Evolutionary conservation across 257 asterid species (phyloP).

Genomic region (Fraxinus anomala): DNA sequence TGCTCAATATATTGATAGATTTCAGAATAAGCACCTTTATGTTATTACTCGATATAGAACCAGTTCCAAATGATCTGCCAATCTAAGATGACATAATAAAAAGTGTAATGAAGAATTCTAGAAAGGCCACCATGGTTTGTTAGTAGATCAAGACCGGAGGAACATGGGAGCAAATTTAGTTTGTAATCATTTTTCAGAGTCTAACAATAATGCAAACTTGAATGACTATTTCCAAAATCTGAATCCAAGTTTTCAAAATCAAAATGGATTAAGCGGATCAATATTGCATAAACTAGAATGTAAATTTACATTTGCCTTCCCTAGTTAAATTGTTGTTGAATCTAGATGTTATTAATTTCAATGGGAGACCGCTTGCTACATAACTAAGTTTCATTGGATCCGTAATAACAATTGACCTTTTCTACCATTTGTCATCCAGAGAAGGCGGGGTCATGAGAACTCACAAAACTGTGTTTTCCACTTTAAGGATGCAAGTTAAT

Average conservation of each 20-base stretch:
- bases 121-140: not conserved
- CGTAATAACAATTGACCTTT: not conserved
- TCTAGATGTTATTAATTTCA: not conserved
- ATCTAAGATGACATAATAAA: not conserved
- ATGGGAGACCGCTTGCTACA: not conserved
- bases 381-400: not conserved
- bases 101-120: not conserved
- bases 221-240: not conserved
- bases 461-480: not conserved
- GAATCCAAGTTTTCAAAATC: not conserved
- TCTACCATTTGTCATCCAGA: not conserved
- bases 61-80: not conserved
- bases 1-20: slow-evolving; percentile 41
- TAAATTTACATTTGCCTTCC: not conserved
- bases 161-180: not conserved
- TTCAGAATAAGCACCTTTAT: slow-evolving; percentile 9
- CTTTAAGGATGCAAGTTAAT: not conserved
- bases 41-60: slow-evolving; percentile 9
- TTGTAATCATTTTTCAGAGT: not conserved
- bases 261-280: not conserved
- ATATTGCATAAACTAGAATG: not conserved
- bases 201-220: not conserved
- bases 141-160: not conserved
- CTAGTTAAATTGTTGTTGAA: not conserved
- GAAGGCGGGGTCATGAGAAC: not conserved